Conservation (phyloP, 352 stramenopile genomes). For the Pythium diclinum region DNA sequence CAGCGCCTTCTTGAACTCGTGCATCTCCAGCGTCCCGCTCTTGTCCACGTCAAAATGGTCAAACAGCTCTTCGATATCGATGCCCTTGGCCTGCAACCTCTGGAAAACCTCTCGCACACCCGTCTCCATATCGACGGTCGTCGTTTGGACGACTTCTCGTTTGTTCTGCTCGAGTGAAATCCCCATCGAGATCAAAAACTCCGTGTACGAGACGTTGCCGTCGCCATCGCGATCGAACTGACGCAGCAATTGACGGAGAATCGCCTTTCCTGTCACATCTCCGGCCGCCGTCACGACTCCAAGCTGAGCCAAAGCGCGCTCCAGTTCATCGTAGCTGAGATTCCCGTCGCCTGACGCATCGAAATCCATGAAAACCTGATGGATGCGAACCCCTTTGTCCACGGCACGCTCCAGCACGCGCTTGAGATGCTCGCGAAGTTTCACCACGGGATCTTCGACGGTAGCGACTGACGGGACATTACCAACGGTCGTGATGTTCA, state of each 20-base stretch:
- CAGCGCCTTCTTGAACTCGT: constrained; percentile 52
- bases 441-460: constrained; percentile 17
- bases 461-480: background rate
- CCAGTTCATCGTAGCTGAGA: constrained; percentile 55
- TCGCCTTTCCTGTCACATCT: constrained; percentile 21
- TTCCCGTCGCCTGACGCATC: constrained; percentile 60
- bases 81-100: constrained; percentile 42
- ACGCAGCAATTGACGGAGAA: constrained; percentile 38
- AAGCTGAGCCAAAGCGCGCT: constrained; percentile 46
- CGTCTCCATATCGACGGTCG: constrained; percentile 41
- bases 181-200: constrained; percentile 70
- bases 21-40: constrained; percentile 52
- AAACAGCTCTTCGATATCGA: constrained; percentile 63
- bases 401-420: constrained; percentile 47
- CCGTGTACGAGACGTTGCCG: constrained; percentile 67
- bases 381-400: constrained; percentile 54
- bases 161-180: constrained; percentile 46
- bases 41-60: constrained; percentile 63
- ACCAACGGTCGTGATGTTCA: background rate
- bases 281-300: constrained; percentile 35
- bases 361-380: constrained; percentile 65
- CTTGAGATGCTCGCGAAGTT: constrained; percentile 51
- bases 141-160: constrained; percentile 40
- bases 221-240: constrained; percentile 62
- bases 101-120: constrained; percentile 45